phyloP scores from a whole-genome alignment of 805 yeast genomes.

The Candida peoriensis region DNA sequence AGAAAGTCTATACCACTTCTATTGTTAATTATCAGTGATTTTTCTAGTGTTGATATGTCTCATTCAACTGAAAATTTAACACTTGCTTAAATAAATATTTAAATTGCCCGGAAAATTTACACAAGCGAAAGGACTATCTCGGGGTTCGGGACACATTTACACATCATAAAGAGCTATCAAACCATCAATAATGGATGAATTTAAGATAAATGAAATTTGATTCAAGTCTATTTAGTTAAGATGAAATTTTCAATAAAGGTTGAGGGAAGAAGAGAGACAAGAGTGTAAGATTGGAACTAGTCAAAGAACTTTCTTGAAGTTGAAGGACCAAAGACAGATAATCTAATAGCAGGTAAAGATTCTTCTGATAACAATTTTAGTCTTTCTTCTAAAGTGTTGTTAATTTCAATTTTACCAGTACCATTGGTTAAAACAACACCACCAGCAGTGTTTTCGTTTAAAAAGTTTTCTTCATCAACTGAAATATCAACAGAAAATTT shows the following conservation, averaged over 20 bases:
- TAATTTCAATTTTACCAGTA: constrained; percentile 78
- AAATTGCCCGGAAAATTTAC: no score
- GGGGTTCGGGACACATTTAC: constrained; percentile 1
- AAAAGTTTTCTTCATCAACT: constrained; percentile 50
- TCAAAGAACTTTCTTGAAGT: constrained; percentile 87
- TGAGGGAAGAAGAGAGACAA: not conserved
- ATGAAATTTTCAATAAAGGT: no score
- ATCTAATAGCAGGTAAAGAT: constrained; percentile 88
- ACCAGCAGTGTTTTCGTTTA: constrained; percentile 70
- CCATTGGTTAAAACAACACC: constrained; percentile 74
- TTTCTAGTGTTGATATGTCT: no score
- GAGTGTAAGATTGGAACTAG: constrained; percentile 28
- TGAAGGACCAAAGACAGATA: constrained; percentile 84
- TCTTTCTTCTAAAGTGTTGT: constrained; percentile 94
- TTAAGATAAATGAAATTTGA: no score
- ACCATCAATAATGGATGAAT: no score
- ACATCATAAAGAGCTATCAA: no score
- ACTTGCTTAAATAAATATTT: no score
- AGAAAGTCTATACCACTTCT: no score
- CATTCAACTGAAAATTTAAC: no score
- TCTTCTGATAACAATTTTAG: constrained; percentile 74
- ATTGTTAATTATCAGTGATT: no score
- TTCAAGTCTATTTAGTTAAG: no score
- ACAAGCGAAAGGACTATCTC: no score
- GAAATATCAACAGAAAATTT: constrained; percentile 50